Percentiles rank a stretch among this genome's conserved stretches.
Conservation (phyloP, 129 eudicot genomes). For the sunflower (Helianthus annuus) region DNA sequence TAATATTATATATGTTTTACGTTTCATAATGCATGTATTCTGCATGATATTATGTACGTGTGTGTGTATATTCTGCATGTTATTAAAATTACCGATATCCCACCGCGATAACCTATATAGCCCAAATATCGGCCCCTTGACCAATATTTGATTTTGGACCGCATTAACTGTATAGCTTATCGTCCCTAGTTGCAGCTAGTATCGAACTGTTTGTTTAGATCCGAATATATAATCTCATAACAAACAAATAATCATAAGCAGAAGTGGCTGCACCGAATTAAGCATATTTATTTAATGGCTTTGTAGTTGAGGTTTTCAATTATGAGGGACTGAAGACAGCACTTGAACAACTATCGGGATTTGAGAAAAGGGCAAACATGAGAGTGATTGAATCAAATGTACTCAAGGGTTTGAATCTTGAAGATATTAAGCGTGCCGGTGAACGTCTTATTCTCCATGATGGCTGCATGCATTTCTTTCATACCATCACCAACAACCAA, state of each 20-base stretch:
- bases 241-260: not conserved
- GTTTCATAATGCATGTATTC: too few relatives aligned
- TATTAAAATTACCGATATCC: too few relatives aligned
- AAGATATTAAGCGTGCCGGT: slow-evolving; percentile 86
- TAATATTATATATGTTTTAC: too few relatives aligned
- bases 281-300: slow-evolving; percentile 15
- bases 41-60: too few relatives aligned
- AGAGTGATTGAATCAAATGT: slow-evolving; percentile 81
- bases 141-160: too few relatives aligned
- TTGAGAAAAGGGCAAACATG: slow-evolving; percentile 76
- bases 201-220: not conserved
- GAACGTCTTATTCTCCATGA: slow-evolving; percentile 73
- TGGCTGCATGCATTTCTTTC: slow-evolving; percentile 74
- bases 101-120: too few relatives aligned
- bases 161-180: too few relatives aligned
- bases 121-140: too few relatives aligned
- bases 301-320: slow-evolving; percentile 55
- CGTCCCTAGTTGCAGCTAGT: not conserved
- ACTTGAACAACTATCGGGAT: slow-evolving; percentile 62
- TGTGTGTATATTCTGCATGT: too few relatives aligned
- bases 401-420: slow-evolving; percentile 82
- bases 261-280: not conserved
- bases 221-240: not conserved
- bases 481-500: slow-evolving; percentile 45
- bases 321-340: slow-evolving; percentile 55